Evolutionary conservation across 75 land plant genomes (phyloP).

Genomic region (Selaginella tamariscina): DNA sequence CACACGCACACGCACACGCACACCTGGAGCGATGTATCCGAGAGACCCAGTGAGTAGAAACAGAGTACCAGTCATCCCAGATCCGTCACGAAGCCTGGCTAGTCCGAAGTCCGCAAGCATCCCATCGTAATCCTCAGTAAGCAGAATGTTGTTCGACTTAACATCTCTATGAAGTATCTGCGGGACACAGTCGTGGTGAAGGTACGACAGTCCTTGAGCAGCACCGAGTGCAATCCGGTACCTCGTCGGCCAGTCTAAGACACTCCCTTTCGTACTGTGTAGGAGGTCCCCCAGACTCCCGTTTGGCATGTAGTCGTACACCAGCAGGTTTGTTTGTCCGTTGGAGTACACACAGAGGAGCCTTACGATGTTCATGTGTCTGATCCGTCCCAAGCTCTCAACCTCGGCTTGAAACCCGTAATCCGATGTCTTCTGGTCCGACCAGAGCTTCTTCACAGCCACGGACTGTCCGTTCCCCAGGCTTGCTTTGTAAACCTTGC

Average conservation of each 20-base stretch:
- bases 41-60: constrained; percentile 39
- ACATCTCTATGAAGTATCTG: constrained; percentile 56
- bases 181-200: constrained; percentile 51
- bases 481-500: constrained; percentile 29
- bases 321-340: constrained; percentile 44
- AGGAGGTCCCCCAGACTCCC: constrained; percentile 64
- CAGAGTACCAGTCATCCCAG: not conserved
- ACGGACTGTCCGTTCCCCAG: constrained; percentile 34
- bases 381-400: constrained; percentile 41
- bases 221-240: constrained; percentile 42
- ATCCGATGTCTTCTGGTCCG: not conserved
- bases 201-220: constrained; percentile 45
- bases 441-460: constrained; percentile 46
- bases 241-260: constrained; percentile 28
- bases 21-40: constrained; percentile 73
- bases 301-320: constrained; percentile 68
- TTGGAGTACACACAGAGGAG: constrained; percentile 60
- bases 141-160: constrained; percentile 57
- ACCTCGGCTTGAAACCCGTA: constrained; percentile 39
- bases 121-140: constrained; percentile 37
- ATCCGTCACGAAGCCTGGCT: constrained; percentile 29
- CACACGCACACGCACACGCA: not conserved
- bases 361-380: constrained; percentile 74
- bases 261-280: constrained; percentile 18
- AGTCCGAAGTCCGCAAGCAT: constrained; percentile 60